Percentiles rank a stretch among this genome's conserved stretches.
These are phyloP conservation scores for Pseudonitzschia multistriata DNA, from an alignment of 108 stramenopile genomes.

Conservation along the genomic window DNA sequence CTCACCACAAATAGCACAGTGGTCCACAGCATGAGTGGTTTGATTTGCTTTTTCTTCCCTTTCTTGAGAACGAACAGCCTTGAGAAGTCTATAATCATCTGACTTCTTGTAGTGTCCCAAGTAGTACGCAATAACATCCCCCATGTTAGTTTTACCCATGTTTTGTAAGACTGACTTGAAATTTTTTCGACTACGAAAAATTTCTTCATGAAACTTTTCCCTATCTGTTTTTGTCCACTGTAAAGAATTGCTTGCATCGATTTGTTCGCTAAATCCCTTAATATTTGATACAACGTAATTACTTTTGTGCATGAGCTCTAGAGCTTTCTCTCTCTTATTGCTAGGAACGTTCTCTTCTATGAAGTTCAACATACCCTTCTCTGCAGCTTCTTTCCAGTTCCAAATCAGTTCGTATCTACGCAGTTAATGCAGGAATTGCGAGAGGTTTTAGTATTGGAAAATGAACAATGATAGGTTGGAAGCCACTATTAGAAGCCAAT, in stretches of 20 bases:
- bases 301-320: conserved; percentile 42
- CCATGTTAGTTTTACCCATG: conserved; percentile 46
- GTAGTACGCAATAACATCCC: conserved; percentile 56
- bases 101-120: conserved; percentile 67
- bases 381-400: conserved; percentile 42
- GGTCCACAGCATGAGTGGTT: conserved; percentile 39
- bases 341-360: conserved; percentile 43
- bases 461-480: not conserved
- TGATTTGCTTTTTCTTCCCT: conserved; percentile 20
- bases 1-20: conserved; percentile 68
- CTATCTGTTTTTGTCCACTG: conserved; percentile 72
- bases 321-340: conserved; percentile 59
- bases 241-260: conserved; percentile 46
- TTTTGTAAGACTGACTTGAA: conserved; percentile 45
- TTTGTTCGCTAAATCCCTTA: conserved; percentile 31
- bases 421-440: not conserved
- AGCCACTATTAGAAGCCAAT: too few relatives aligned
- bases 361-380: conserved; percentile 41
- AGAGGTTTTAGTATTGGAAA: conserved; percentile 14
- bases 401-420: conserved; percentile 59
- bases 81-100: conserved; percentile 65
- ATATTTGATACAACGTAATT: conserved; percentile 40
- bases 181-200: conserved; percentile 66
- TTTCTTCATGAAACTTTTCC: conserved; percentile 42
- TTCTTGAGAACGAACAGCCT: conserved; percentile 45